Evolutionary conservation across 345 rosid genomes (phyloP).

Genomic region (Combretum micranthum): DNA sequence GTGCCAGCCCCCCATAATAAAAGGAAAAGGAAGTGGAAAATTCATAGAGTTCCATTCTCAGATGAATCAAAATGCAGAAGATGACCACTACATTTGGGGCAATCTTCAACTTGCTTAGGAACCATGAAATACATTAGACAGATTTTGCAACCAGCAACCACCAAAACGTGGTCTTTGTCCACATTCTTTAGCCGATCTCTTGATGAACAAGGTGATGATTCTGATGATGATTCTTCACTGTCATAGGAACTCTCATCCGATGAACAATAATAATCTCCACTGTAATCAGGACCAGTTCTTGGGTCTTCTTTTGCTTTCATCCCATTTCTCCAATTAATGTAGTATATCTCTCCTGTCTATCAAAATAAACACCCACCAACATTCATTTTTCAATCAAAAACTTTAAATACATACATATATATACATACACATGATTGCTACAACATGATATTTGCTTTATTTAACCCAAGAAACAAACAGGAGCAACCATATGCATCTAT

Average conservation of each 20-base stretch:
- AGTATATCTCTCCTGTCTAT: constrained; percentile 87
- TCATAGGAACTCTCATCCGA: constrained; percentile 50
- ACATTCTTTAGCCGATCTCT: constrained; percentile 19
- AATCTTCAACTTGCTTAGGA: constrained; percentile 64
- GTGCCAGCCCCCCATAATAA: too few relatives aligned
- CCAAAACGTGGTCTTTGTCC: constrained; percentile 50
- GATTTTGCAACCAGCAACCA: constrained; percentile 92
- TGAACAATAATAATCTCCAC: constrained; percentile 34
- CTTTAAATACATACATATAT: neutral
- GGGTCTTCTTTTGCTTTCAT: constrained; percentile 67
- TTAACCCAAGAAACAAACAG: too few relatives aligned
- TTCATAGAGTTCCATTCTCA: constrained; percentile 35
- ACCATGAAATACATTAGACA: constrained; percentile 94
- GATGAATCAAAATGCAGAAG: constrained; percentile 77
- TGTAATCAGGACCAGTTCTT: constrained; percentile 27
- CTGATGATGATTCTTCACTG: constrained; percentile 68
- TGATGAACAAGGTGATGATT: constrained; percentile 40
- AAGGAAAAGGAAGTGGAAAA: constrained; percentile 4
- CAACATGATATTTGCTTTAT: neutral
- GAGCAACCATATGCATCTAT: too few relatives aligned
- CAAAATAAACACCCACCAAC: constrained; percentile 1
- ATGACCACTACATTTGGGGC: constrained; percentile 78
- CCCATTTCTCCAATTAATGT: constrained; percentile 73
- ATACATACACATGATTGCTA: neutral
- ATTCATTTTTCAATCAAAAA: neutral